phyloP scores from a whole-genome alignment of 1,284 basidiomycete genomes.

The Trametes pubescens region DNA sequence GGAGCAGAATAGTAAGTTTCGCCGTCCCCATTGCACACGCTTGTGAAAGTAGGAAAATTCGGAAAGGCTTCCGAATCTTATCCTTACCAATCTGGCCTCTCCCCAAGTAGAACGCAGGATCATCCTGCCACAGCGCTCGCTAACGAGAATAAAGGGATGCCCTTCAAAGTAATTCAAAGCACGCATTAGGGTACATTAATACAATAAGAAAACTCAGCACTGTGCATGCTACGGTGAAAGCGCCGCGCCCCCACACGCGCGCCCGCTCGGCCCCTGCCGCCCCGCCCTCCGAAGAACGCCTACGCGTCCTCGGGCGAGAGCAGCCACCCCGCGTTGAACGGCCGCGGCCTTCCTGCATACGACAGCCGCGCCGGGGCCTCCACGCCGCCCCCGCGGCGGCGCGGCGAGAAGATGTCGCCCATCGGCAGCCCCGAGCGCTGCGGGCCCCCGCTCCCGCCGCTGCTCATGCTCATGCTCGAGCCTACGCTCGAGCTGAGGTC shows the following conservation, averaged over 20 bases:
- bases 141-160: neutral
- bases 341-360: neutral
- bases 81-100: too few relatives aligned
- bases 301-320: conserved; percentile 28
- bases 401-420: conserved; percentile 33
- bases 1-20: too few relatives aligned
- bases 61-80: too few relatives aligned
- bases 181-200: conserved; percentile 7
- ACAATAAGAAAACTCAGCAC: conserved; percentile 1
- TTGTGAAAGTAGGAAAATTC: too few relatives aligned
- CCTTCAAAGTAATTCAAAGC: neutral
- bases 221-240: neutral
- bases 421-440: conserved; percentile 28
- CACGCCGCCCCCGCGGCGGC: conserved; percentile 3
- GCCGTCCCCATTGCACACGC: too few relatives aligned
- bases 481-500: conserved; percentile 27
- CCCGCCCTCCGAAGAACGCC: neutral
- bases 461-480: conserved; percentile 9
- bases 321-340: conserved; percentile 27
- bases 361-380: neutral
- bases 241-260: neutral
- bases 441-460: conserved; percentile 15
- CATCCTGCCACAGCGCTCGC: too few relatives aligned
- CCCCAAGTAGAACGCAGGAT: too few relatives aligned
- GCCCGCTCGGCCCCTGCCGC: neutral